phyloP scores from a whole-genome alignment of 2,329 filamentous ascomycete genomes.

The Pyrenophora tritici-repentis region DNA sequence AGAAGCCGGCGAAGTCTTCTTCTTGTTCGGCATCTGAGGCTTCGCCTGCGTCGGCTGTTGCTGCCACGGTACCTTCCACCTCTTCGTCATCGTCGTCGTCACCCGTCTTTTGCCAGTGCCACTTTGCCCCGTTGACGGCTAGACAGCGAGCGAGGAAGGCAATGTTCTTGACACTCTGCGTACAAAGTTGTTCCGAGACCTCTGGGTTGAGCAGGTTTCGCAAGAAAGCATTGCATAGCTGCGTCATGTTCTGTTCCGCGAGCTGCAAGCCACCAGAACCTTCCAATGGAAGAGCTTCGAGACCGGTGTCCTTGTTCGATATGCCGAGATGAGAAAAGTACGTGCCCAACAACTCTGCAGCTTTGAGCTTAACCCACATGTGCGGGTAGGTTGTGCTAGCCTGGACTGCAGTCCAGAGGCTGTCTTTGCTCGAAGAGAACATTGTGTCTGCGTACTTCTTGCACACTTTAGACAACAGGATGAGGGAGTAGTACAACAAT shows the following conservation, averaged over 20 bases:
- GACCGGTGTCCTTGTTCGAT: slow-evolving; percentile 59
- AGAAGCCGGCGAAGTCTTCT: slow-evolving; percentile 38
- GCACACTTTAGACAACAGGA: slow-evolving; percentile 69
- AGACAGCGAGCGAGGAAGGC: slow-evolving; percentile 76
- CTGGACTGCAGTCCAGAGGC: slow-evolving; percentile 74
- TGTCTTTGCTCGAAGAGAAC: slow-evolving; percentile 63
- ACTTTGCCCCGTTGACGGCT: slow-evolving; percentile 61
- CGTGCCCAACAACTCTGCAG: slow-evolving; percentile 73
- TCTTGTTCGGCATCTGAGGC: slow-evolving; percentile 40
- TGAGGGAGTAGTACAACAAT: slow-evolving; percentile 73
- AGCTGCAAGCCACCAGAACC: slow-evolving; percentile 75
- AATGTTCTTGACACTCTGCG: slow-evolving; percentile 79
- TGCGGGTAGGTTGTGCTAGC: slow-evolving; percentile 74
- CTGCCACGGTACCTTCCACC: slow-evolving; percentile 52
- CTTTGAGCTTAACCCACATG: slow-evolving; percentile 74
- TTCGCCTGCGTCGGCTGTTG: slow-evolving; percentile 26
- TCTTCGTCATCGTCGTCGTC: slow-evolving; percentile 52
- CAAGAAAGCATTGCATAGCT: slow-evolving; percentile 62
- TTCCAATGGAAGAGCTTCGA: slow-evolving; percentile 63
- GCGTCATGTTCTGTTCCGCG: slow-evolving; percentile 65
- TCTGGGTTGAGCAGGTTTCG: slow-evolving; percentile 65
- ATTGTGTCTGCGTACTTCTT: slow-evolving; percentile 67
- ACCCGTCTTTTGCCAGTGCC: slow-evolving; percentile 51
- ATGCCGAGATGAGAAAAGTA: slow-evolving; percentile 81
- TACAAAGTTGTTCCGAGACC: slow-evolving; percentile 74